These are phyloP conservation scores for Hypoxylon sp. DNA, from an alignment of 2,329 filamentous ascomycete species.

Conservation along the genomic window DNA sequence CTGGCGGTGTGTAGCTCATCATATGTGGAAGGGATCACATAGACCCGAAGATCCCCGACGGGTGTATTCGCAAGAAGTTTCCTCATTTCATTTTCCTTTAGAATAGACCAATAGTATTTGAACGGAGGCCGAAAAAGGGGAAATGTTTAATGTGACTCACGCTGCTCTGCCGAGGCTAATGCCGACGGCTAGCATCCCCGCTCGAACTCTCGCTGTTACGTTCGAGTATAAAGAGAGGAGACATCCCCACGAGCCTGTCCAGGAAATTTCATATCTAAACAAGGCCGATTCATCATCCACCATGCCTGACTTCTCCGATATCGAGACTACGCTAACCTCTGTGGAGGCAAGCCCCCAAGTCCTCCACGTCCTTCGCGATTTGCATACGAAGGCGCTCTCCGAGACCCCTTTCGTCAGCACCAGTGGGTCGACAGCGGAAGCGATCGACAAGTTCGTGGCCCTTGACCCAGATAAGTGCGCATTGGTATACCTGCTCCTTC, in stretches of 20 bases:
- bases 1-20: background rate
- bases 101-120: background rate
- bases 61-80: background rate
- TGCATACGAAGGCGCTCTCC: constrained; percentile 51
- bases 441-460: constrained; percentile 62
- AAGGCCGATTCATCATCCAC: constrained; percentile 6
- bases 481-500: constrained; percentile 66
- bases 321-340: constrained; percentile 51
- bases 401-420: constrained; percentile 51
- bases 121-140: constrained; percentile 10
- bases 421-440: constrained; percentile 22
- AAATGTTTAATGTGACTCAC: constrained; percentile 23
- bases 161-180: constrained; percentile 15
- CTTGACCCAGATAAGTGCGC: constrained; percentile 70
- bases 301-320: constrained; percentile 33
- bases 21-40: background rate
- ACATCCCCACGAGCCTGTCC: background rate
- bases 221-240: constrained; percentile 13
- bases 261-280: background rate
- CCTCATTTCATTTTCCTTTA: background rate
- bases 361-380: constrained; percentile 48
- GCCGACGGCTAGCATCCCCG: constrained; percentile 4
- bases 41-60: background rate
- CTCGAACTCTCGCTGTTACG: background rate
- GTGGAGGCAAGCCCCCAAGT: constrained; percentile 48